A percentile compares a stretch with the other conserved stretches of the same genome.
phyloP scores from a whole-genome alignment of 2,329 filamentous ascomycete genomes.

The Myriosclerotinia scirpicola region DNA sequence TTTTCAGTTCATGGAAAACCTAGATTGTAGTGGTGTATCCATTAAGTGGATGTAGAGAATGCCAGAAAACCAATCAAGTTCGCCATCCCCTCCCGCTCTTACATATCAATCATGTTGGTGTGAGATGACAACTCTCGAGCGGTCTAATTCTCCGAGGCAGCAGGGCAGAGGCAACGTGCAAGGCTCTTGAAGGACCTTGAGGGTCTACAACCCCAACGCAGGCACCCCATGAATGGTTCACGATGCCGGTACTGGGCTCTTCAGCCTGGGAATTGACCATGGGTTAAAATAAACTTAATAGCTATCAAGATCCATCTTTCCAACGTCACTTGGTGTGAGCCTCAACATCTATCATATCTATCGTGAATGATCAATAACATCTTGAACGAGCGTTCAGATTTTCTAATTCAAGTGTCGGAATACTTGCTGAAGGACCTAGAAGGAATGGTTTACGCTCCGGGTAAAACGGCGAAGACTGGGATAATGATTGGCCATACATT shows the following conservation, averaged over 20 bases:
- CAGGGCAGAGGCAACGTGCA: conserved; percentile 22
- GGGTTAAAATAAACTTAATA: conserved; percentile 31
- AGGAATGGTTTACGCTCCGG: conserved; percentile 4
- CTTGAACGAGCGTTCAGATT: conserved; percentile 5
- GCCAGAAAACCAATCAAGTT: conserved; percentile 27
- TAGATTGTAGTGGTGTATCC: neutral
- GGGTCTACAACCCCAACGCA: conserved; percentile 28
- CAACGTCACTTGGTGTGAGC: conserved; percentile 23
- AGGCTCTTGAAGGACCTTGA: conserved; percentile 29
- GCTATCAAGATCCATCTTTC: conserved; percentile 23
- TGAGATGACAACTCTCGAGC: conserved; percentile 33
- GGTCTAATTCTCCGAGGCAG: conserved; percentile 29
- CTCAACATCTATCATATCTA: conserved; percentile 10
- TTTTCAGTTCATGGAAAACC: neutral
- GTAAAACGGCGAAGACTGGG: conserved; percentile 20
- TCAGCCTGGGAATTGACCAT: conserved; percentile 27
- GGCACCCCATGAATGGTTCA: conserved; percentile 37
- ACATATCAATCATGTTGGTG: conserved; percentile 33
- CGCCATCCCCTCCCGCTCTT: conserved; percentile 30
- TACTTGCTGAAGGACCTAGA: conserved; percentile 9
- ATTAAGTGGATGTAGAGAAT: conserved; percentile 6
- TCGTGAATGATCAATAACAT: neutral
- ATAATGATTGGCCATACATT: conserved; percentile 19
- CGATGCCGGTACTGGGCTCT: conserved; percentile 33
- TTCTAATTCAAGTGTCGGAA: neutral